Evolutionary conservation across 805 yeast genomes (phyloP).

Genomic region (Hanseniaspora clermontiae): DNA sequence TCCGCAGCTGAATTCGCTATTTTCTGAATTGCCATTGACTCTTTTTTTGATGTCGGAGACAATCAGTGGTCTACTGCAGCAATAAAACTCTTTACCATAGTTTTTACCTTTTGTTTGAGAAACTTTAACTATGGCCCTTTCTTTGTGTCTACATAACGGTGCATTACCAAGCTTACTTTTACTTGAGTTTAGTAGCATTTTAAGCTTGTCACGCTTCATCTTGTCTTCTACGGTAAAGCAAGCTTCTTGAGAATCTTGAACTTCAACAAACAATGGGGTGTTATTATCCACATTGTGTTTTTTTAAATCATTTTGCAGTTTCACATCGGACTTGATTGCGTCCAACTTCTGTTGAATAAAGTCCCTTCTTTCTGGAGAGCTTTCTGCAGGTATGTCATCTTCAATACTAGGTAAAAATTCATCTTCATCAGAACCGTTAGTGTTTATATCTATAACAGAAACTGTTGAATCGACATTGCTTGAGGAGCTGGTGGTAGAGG

Average conservation of each 20-base stretch:
- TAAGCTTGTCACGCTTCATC: background rate
- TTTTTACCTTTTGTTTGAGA: conserved; percentile 32
- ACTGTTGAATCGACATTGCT: background rate
- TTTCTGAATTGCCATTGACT: conserved; percentile 21
- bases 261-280: conserved; percentile 5
- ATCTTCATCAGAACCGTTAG: background rate
- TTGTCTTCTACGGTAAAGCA: background rate
- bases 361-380: background rate
- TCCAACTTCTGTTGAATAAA: conserved; percentile 10
- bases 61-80: conserved; percentile 31
- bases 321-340: background rate
- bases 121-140: conserved; percentile 35
- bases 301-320: background rate
- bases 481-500: background rate
- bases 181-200: background rate
- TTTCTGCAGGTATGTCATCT: background rate
- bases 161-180: conserved; percentile 19
- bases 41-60: background rate
- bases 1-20: conserved; percentile 34
- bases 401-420: background rate
- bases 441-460: background rate
- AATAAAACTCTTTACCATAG: conserved; percentile 44
- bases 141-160: conserved; percentile 39
- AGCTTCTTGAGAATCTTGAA: background rate
- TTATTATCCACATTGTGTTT: background rate